phyloP scores from a whole-genome alignment of 2,329 filamentous ascomycete species.

The Nothophaeocryptopus gaeumannii region DNA sequence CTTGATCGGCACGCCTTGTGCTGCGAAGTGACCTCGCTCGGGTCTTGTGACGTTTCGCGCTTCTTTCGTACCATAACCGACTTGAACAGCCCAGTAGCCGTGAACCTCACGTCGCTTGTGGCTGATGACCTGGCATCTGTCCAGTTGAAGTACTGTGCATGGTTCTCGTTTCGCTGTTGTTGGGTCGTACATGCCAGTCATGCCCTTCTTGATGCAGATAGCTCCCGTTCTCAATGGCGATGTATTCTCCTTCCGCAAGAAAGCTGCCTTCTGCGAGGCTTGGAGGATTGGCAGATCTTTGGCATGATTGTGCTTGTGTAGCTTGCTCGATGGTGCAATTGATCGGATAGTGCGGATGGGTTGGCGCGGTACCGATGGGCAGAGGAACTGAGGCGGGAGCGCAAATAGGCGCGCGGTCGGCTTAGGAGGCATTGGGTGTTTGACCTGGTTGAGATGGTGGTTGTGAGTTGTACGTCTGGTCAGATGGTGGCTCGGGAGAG shows the following conservation, averaged over 20 bases:
- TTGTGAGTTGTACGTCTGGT: background rate
- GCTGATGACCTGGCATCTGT: slow-evolving; percentile 83
- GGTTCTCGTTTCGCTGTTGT: slow-evolving; percentile 73
- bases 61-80: slow-evolving; percentile 74
- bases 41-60: slow-evolving; percentile 76
- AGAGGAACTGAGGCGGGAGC: slow-evolving; percentile 34
- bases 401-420: slow-evolving; percentile 24
- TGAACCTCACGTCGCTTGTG: slow-evolving; percentile 77
- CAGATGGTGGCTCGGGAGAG: too few species aligned
- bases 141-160: slow-evolving; percentile 91
- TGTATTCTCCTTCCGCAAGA: slow-evolving; percentile 56
- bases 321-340: slow-evolving; percentile 49
- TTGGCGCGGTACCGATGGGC: slow-evolving; percentile 31
- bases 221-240: slow-evolving; percentile 72
- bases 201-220: slow-evolving; percentile 87
- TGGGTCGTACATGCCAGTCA: slow-evolving; percentile 83
- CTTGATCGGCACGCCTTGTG: slow-evolving; percentile 79
- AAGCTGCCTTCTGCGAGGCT: slow-evolving; percentile 57
- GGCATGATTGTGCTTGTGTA: slow-evolving; percentile 54
- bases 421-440: slow-evolving; percentile 29
- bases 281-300: slow-evolving; percentile 52
- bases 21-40: slow-evolving; percentile 82
- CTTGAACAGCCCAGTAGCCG: slow-evolving; percentile 91
- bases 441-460: slow-evolving; percentile 1
- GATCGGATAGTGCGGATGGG: slow-evolving; percentile 53